Conservation (phyloP, 495 filamentous ascomycete species). For the Zalerion maritima region DNA sequence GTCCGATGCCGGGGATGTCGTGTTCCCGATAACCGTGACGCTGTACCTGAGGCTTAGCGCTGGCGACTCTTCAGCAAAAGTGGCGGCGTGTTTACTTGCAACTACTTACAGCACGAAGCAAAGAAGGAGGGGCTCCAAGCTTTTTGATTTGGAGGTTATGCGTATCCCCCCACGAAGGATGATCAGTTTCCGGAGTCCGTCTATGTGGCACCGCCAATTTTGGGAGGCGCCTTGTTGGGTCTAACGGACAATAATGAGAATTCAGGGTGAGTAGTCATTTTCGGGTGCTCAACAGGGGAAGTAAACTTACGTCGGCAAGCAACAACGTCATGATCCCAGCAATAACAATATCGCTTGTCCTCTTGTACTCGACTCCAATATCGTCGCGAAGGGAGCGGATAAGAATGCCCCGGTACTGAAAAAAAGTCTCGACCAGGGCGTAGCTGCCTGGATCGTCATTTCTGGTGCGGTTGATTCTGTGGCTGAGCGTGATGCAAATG, state of each 20-base stretch:
- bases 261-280: background rate
- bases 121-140: slow-evolving; percentile 12
- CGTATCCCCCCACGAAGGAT: slow-evolving; percentile 15
- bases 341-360: slow-evolving; percentile 12
- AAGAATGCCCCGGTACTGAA: slow-evolving; percentile 16
- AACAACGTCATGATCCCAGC: slow-evolving; percentile 10
- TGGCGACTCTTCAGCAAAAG: slow-evolving; percentile 1
- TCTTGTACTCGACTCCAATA: slow-evolving; percentile 7
- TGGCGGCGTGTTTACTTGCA: background rate
- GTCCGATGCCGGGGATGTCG: slow-evolving; percentile 15
- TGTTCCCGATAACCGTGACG: slow-evolving; percentile 15
- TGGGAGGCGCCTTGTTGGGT: slow-evolving; percentile 15
- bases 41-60: too few species aligned
- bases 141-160: slow-evolving; percentile 1
- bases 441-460: slow-evolving; percentile 3
- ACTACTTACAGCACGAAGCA: slow-evolving; percentile 14
- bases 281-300: too few species aligned
- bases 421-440: slow-evolving; percentile 12
- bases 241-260: slow-evolving; percentile 1
- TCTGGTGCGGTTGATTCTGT: slow-evolving; percentile 17
- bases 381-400: slow-evolving; percentile 20
- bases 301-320: slow-evolving; percentile 10
- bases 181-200: slow-evolving; percentile 15
- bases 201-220: slow-evolving; percentile 19
- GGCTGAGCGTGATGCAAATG: slow-evolving; percentile 20